Evolutionary conservation across 2,329 filamentous ascomycete genomes (phyloP).

Genomic region (Penicillium sp.): DNA sequence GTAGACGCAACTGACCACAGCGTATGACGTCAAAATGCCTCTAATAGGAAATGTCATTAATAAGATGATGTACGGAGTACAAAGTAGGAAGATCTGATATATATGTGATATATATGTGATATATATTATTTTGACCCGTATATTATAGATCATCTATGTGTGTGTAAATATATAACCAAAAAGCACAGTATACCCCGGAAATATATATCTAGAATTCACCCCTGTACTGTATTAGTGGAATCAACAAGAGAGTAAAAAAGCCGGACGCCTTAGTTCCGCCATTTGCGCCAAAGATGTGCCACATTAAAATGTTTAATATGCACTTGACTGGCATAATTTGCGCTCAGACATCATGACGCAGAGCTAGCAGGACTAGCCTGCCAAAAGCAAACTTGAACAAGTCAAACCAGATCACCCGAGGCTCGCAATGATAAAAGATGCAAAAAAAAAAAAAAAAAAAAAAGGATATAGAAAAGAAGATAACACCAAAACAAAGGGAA

Average conservation of each 20-base stretch:
- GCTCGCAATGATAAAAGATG: neutral
- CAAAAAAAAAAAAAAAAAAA: neutral
- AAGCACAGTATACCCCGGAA: neutral
- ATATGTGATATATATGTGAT: neutral
- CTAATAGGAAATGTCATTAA: neutral
- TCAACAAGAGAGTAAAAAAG: neutral
- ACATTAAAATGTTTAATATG: neutral
- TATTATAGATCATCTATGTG: neutral
- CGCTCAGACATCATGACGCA: neutral
- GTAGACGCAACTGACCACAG: neutral
- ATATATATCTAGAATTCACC: neutral
- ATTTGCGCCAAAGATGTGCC: constrained; percentile 2
- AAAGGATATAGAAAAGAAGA: neutral
- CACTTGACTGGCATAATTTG: neutral
- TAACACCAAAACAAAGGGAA: neutral
- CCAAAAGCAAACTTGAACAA: neutral
- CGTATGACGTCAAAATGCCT: neutral
- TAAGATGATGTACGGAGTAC: neutral
- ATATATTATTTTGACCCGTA: neutral
- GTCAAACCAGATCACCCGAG: neutral
- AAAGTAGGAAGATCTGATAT: no score
- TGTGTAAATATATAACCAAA: neutral
- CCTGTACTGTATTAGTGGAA: neutral
- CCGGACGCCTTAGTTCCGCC: neutral
- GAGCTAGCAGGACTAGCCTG: neutral